These are phyloP conservation scores for Leccinum fuscescens DNA, from an alignment of 1,284 basidiomycete genomes.

Conservation along the genomic window DNA sequence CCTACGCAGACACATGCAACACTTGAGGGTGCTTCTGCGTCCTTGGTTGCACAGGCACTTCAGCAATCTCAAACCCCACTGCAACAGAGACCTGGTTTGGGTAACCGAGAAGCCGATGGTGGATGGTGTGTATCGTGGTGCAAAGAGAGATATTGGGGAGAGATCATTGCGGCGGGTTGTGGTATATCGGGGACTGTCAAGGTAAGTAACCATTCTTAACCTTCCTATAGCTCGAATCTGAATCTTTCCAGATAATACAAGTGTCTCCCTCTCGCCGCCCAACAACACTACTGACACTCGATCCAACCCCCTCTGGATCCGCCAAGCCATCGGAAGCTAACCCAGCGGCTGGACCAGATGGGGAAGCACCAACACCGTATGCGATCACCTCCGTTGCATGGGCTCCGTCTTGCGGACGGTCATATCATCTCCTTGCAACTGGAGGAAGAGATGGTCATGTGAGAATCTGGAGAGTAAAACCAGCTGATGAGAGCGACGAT, in stretches of 20 bases:
- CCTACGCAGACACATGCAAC: constrained; percentile 62
- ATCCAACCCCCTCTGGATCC: constrained; percentile 37
- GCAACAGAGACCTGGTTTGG: constrained; percentile 49
- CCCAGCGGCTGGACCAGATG: constrained; percentile 27
- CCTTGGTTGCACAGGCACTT: constrained; percentile 59
- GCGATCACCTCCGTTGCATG: constrained; percentile 82
- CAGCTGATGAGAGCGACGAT: constrained; percentile 44
- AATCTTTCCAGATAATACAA: constrained; percentile 52
- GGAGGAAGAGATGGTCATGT: constrained; percentile 85
- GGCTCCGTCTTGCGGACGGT: constrained; percentile 89
- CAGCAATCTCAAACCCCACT: constrained; percentile 53
- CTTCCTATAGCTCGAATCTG: background rate
- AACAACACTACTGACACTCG: constrained; percentile 40
- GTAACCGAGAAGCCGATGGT: constrained; percentile 77
- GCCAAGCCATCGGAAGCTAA: constrained; percentile 15
- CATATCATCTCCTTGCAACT: constrained; percentile 89
- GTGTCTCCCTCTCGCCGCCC: constrained; percentile 54
- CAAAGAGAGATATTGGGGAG: constrained; percentile 91
- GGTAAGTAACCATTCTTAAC: constrained; percentile 39
- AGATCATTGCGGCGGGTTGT: constrained; percentile 74
- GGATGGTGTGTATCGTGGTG: constrained; percentile 95
- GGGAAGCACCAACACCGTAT: constrained; percentile 43
- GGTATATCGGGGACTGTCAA: constrained; percentile 75
- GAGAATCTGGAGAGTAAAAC: constrained; percentile 80
- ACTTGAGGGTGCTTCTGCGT: constrained; percentile 55